phyloP scores from a whole-genome alignment of 345 rosid species.

The Hirschfeldia incana region DNA sequence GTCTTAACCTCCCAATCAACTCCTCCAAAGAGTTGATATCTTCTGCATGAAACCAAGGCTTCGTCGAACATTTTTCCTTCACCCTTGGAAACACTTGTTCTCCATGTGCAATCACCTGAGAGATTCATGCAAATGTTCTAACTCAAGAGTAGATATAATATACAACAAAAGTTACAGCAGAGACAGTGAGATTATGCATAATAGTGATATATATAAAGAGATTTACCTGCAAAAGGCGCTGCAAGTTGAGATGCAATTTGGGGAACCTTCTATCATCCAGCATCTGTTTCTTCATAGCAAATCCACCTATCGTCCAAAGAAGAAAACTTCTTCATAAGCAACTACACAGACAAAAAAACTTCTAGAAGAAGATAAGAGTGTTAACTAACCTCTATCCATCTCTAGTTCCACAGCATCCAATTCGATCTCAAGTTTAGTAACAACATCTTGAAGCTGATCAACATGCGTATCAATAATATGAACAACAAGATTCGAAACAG shows the following conservation, averaged over 20 bases:
- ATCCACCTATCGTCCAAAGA: slow-evolving; percentile 57
- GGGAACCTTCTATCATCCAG: slow-evolving; percentile 90
- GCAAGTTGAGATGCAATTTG: slow-evolving; percentile 91
- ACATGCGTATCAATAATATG: slow-evolving; percentile 88
- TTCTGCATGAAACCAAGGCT: slow-evolving; percentile 69
- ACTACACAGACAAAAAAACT: background rate
- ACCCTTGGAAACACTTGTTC: slow-evolving; percentile 96
- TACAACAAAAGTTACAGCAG: slow-evolving; percentile 37
- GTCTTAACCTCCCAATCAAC: slow-evolving; percentile 73
- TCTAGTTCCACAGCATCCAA: slow-evolving; percentile 85
- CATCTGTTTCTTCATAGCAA: slow-evolving; percentile 86
- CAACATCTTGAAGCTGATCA: slow-evolving; percentile 91
- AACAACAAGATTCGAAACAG: slow-evolving; percentile 84
- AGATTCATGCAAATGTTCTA: slow-evolving; percentile 8
- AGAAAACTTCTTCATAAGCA: background rate
- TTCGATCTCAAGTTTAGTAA: slow-evolving; percentile 88
- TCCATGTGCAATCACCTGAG: slow-evolving; percentile 89
- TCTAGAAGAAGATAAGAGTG: slow-evolving; percentile 1
- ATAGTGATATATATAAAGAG: slow-evolving; percentile 1
- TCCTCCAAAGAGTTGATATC: slow-evolving; percentile 75
- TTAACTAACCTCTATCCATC: slow-evolving; percentile 78
- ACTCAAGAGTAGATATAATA: slow-evolving; percentile 2
- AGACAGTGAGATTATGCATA: slow-evolving; percentile 42
- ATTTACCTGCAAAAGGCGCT: slow-evolving; percentile 83
- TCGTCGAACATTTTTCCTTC: slow-evolving; percentile 74